Evolutionary conservation across 2,329 filamentous ascomycete genomes (phyloP), one percentile per base, ranked within the genome.

Genomic region (Penicillium digitatum): DNA sequence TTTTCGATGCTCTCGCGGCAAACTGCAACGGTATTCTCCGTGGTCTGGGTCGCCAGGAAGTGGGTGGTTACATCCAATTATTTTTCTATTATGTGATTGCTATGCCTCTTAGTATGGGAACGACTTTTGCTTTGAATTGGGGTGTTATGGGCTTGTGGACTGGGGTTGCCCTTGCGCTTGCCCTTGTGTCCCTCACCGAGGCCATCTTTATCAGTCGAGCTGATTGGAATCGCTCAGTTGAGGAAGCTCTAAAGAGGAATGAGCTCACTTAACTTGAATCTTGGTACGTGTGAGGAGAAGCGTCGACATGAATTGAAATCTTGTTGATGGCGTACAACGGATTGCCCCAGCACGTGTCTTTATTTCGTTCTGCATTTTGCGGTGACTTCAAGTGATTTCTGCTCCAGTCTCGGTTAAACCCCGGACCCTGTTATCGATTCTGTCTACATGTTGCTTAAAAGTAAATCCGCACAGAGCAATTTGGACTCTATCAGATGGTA

Each of bases 31-130:
- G 92, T 27, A 80, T 96, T 37, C 80, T 97, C 27, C 83, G 94
- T 39, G 93, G 93, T 12, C 82, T 97, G 16, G 94, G 94, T 3
- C 84, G 89, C 55, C 93, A 97, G 73, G 86, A 90, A 60, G 86
- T 97, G 54, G 93, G 93, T 12, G 92, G 93, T 0, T 96, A 93
- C 64, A 86, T 92, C 8, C 95, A 94, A 66, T 75, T 97, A 2
- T 83, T 90, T 47, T 87, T 87, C 22, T 96, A 96, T 76, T 99
- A 97, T 72, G 77, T 83, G 18, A 81, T 97, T 26, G 93, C 90
- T 0, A 79, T 97, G 73, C 93, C 94, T 0, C 83, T 96, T 32
- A 90, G 87, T 37, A 87, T 96, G 62, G 84, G 82, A 5, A 83
- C 88, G 0, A 88, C 86, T 0, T 96, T 97, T 70, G 87, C 85